Conservation (phyloP, 2,329 filamentous ascomycete genomes). For the Trichoderma harzianum region DNA sequence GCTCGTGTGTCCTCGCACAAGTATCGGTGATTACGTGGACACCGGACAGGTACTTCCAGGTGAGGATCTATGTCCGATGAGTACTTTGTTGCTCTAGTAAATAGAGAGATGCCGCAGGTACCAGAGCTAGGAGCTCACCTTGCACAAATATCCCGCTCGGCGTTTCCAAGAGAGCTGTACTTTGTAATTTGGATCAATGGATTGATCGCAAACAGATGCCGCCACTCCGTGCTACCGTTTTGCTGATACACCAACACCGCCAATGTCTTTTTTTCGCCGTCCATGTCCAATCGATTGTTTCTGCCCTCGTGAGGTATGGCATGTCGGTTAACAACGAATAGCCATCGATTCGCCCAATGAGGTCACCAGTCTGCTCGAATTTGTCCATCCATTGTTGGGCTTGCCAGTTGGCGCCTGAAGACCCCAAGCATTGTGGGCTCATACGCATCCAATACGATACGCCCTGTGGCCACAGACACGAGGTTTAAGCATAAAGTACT, state of each 20-base stretch:
- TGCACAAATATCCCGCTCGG: background rate
- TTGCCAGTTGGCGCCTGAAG: conserved; percentile 11
- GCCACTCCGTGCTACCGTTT: background rate
- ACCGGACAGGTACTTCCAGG: background rate
- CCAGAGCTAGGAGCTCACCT: background rate
- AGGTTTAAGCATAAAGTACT: background rate
- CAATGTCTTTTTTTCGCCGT: background rate
- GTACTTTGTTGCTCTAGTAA: background rate
- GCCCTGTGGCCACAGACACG: background rate
- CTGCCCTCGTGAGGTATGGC: background rate
- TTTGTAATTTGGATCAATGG: background rate
- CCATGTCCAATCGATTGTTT: background rate
- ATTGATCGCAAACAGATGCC: background rate
- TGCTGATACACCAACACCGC: background rate
- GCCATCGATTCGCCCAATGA: background rate
- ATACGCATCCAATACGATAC: background rate
- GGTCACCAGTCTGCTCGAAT: background rate
- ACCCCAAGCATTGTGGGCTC: background rate
- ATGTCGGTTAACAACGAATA: background rate
- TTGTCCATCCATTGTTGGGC: background rate
- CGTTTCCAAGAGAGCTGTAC: background rate
- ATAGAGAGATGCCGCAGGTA: background rate
- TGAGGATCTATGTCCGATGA: background rate
- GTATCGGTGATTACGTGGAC: conserved; percentile 9
- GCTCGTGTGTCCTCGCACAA: background rate